Conservation (phyloP, 345 rosid genomes). For the Litchi chinensis region DNA sequence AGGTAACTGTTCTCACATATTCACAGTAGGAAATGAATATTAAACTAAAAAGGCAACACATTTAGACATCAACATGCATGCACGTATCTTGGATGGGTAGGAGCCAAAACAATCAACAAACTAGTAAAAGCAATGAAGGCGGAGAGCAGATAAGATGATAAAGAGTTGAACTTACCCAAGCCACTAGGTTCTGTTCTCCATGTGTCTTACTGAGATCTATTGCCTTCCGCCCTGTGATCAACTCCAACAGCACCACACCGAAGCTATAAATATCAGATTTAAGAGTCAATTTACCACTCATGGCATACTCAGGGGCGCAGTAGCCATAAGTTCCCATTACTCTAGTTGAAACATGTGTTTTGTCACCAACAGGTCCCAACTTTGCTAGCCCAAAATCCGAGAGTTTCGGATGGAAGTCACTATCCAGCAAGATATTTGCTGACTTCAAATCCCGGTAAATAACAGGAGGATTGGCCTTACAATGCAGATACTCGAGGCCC, state of each 20-base stretch:
- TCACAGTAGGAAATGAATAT: neutral
- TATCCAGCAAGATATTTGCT: slow-evolving; percentile 83
- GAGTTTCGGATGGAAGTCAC: slow-evolving; percentile 74
- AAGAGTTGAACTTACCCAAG: slow-evolving; percentile 65
- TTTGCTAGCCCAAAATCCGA: slow-evolving; percentile 96
- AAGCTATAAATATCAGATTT: slow-evolving; percentile 96
- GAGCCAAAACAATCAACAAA: neutral
- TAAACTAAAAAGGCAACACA: slow-evolving; percentile 3
- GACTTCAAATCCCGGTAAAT: slow-evolving; percentile 94
- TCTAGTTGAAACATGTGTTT: slow-evolving; percentile 95
- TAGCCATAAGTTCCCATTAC: slow-evolving; percentile 99
- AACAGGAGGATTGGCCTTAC: slow-evolving; percentile 89
- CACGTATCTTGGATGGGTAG: neutral
- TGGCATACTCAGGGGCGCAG: slow-evolving; percentile 97
- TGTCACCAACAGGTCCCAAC: slow-evolving; percentile 94
- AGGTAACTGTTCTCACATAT: too few species aligned
- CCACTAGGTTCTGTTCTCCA: slow-evolving; percentile 82
- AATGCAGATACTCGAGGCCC: slow-evolving; percentile 90
- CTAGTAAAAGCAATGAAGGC: neutral
- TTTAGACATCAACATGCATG: neutral
- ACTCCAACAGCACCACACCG: slow-evolving; percentile 93
- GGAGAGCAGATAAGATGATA: neutral
- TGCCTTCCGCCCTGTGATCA: slow-evolving; percentile 88
- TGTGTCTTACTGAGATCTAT: slow-evolving; percentile 59
- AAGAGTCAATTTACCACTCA: slow-evolving; percentile 92